Percentiles rank a stretch among this genome's conserved stretches.
Evolutionary conservation across 805 yeast genomes (phyloP).

Genomic region (Sporopachydermia quercuum): DNA sequence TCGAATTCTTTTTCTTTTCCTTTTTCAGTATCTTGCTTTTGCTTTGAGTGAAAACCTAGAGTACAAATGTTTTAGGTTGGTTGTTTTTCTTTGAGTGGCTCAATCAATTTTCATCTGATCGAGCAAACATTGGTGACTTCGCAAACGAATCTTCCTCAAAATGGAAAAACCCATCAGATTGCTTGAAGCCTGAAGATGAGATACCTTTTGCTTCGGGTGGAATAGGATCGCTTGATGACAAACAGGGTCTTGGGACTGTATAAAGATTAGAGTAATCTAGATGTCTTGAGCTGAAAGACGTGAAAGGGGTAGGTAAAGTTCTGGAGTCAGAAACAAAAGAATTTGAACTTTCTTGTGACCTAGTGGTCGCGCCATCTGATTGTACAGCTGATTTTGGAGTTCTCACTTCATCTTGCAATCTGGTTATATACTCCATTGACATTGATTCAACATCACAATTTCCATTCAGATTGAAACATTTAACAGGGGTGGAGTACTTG

Average conservation of each 20-base stretch:
- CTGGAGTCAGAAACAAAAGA: background rate
- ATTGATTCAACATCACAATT: background rate
- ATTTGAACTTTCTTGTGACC: constrained; percentile 1
- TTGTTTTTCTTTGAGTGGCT: too few species aligned
- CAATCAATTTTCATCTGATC: constrained; percentile 1
- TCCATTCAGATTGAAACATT: background rate
- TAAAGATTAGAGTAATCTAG: background rate
- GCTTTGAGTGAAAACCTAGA: too few species aligned
- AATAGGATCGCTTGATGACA: background rate
- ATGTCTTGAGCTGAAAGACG: background rate
- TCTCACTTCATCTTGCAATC: background rate
- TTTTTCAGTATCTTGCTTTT: too few species aligned
- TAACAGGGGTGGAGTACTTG: background rate
- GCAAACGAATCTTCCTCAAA: background rate
- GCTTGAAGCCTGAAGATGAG: background rate
- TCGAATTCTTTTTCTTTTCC: too few species aligned
- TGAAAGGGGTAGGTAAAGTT: background rate
- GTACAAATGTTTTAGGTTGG: too few species aligned
- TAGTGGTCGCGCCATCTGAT: background rate
- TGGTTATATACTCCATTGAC: background rate
- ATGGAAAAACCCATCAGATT: background rate
- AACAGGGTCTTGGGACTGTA: background rate
- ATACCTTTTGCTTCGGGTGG: background rate
- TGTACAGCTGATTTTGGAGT: background rate
- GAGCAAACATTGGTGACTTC: background rate